A percentile compares a stretch with the other conserved stretches of the same genome.
Evolutionary conservation across 257 asterid genomes (phyloP).

Genomic region (Gynochthodes officinalis): DNA sequence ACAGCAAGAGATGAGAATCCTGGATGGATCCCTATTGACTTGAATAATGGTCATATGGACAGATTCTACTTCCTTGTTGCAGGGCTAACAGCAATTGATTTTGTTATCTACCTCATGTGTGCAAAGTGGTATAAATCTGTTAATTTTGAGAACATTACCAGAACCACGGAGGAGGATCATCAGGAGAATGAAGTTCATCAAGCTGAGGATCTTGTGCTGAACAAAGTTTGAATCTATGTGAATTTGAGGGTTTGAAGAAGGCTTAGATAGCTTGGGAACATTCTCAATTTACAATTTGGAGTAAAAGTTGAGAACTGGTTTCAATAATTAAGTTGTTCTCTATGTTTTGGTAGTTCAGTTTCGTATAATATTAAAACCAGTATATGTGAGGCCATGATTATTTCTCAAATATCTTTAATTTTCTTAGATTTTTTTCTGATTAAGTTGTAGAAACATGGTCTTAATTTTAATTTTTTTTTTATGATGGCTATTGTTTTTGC

Average conservation of each 20-base stretch:
- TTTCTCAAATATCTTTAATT: too few relatives aligned
- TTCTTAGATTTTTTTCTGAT: too few relatives aligned
- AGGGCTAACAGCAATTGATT: conserved; percentile 43
- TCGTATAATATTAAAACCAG: too few relatives aligned
- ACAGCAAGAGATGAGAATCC: conserved; percentile 35
- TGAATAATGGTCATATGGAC: conserved; percentile 60
- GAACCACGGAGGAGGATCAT: not conserved
- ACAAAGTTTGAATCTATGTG: conserved; percentile 21
- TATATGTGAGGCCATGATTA: too few relatives aligned
- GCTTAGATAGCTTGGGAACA: not conserved
- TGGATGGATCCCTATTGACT: conserved; percentile 69
- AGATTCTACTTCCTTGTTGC: conserved; percentile 60
- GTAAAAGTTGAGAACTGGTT: too few relatives aligned
- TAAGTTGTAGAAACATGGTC: too few relatives aligned
- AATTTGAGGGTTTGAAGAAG: not conserved
- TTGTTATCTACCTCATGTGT: conserved; percentile 38
- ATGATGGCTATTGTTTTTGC: too few relatives aligned
- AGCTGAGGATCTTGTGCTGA: conserved; percentile 14
- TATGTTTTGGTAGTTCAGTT: too few relatives aligned
- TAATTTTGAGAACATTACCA: conserved; percentile 9
- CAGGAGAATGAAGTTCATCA: not conserved
- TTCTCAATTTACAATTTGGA: not conserved
- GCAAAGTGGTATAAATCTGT: conserved; percentile 58
- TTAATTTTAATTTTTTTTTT: too few relatives aligned
- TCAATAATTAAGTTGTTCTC: too few relatives aligned